Base-by-base conservation (phyloP, 495 filamentous ascomycete species). In the Aspergillus cavernicola region DNA sequence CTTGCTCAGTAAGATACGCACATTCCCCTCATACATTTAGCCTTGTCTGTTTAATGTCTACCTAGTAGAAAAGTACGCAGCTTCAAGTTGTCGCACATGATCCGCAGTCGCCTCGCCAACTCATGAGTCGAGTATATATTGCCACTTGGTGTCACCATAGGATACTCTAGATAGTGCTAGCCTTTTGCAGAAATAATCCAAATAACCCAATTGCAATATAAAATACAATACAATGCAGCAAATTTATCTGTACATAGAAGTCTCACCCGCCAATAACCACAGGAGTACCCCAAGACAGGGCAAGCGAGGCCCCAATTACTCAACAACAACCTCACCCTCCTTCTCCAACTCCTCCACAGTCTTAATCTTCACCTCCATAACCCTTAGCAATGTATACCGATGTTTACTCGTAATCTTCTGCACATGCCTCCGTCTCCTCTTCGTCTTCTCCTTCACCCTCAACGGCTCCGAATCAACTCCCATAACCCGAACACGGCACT, bases 401-500 rank as follows among this genome's bases (percentile, higher is more conserved):
- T 95, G 88, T 80, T 97, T 95, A 74, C 88, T 97, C 68, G 70
- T 80, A 13, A 91, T 84, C 32, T 66, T 76, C 76, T 84, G 87
- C 10, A 83, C 78, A 61, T 84, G 82, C 64, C 95, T 77, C 64
- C 85, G 81, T 75, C 93, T 84, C 71, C 85, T 70, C 83, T 97
- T 97, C 62, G 87, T 97, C 87, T 97, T 97, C 78, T 90, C 81
- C 74, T 88, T 87, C 50, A 89, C 66, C 52, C 90, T 75, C 79
- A 96, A 68, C 38, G 95, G 95, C 79, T 97, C 93, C 28, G 79
- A 72, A 70, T 97, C 95, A 24, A 87, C 82, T 9, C 89, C 91
- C 50, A 90, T 77, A n/a, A 97, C 90, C 33, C 83, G 79, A 2
- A 91, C 89, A 42, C 92, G 80, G 69, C 90, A 96, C 66, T 87